Evolutionary conservation across 139 green algal species (phyloP).

Genomic region (Chlamydomonas incerta): DNA sequence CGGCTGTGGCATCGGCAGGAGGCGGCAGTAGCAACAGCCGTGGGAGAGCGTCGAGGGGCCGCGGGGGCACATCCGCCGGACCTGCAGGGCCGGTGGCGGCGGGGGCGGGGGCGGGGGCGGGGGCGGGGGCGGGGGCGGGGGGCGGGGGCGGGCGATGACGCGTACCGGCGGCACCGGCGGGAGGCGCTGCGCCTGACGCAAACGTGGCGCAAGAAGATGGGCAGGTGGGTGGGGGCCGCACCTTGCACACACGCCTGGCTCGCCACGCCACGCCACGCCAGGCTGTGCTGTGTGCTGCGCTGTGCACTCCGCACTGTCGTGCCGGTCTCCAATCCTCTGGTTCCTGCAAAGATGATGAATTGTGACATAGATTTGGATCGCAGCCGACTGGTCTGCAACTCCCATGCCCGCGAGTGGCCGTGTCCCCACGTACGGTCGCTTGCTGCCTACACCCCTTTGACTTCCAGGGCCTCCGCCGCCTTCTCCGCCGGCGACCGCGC

Average conservation of each 20-base stretch:
- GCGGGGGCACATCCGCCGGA: background rate
- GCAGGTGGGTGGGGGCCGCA: background rate
- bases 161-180: constrained; percentile 1
- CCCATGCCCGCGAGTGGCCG: no score
- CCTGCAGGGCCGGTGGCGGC: background rate
- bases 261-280: background rate
- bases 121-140: background rate
- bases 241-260: background rate
- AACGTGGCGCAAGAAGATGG: constrained; percentile 22
- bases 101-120: background rate
- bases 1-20: background rate
- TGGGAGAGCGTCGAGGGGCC: no score
- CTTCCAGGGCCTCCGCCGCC: constrained; percentile 13
- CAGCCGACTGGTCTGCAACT: no score
- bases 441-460: background rate
- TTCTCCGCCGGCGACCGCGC: constrained; percentile 9
- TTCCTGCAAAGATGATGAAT: no score
- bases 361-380: no score
- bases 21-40: background rate
- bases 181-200: constrained; percentile 15
- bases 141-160: background rate
- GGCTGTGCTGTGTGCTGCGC: background rate
- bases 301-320: no score
- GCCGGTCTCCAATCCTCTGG: no score
- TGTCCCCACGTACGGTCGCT: background rate